Evolutionary conservation across 1,139 yeast species (phyloP), one percentile per base, ranked within the genome.

Genomic region (Lodderomyces parapsilosis): DNA sequence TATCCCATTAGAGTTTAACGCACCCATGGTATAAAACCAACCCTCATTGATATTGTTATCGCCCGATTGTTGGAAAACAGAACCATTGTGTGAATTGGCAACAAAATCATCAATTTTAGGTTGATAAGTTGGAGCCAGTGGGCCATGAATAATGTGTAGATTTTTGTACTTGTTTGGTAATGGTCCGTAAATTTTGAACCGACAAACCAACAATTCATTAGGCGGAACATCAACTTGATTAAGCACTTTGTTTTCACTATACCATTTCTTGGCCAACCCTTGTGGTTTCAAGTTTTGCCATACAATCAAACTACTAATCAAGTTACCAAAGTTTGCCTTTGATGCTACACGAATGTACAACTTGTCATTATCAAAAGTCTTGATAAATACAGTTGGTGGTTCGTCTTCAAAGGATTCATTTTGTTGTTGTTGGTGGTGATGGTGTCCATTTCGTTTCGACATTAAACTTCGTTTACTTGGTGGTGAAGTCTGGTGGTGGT

Each of bases 11-110:
- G 84, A 76, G 52, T 78, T 80, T 41, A 88, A 60, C 9, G 82
- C 83, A 1, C 93, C 95, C 78, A 83, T 82, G 1, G 88, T 82
- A 41, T 74, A 77, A 54, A 83, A 84, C 96, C 96, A 88, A 2
- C 81, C 81, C 51, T 81, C 85, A 19, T 66, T 65, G 1, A 64
- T 48, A 34, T 62, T 57, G 45, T 33, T 49, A 31, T n/a, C 44
- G 11, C 23, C 30, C 13, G 39, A 41, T n/a, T 28, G 42, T 18
- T 38, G 44, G 6, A 34, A 36, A 22, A 42, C 33, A n/a, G 38
- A 15, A 11, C 22, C 18, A 18, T 46, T 25, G 15, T 20, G 38
- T 15, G 39, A 31, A 20, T 32, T 36, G 15, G 42, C 22, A 3
- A 34, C 45, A 13, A 45, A 36, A 36, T 49, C 48, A 23, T 47